Conservation (phyloP, 352 stramenopile genomes). For the Pythium coloratum region DNA sequence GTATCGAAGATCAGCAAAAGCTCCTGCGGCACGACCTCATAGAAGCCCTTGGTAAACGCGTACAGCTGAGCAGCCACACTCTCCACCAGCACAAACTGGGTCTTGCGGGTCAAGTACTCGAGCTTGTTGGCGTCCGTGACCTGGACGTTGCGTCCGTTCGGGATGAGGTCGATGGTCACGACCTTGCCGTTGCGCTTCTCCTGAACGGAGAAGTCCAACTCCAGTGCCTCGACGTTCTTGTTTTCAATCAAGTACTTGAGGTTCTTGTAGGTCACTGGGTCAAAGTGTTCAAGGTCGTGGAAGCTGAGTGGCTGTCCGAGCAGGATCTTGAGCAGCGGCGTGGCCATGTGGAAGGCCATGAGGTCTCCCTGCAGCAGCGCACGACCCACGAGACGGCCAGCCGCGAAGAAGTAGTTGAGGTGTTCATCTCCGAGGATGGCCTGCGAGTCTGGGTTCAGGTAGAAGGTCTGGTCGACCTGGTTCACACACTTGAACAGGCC, state of each 20-base stretch:
- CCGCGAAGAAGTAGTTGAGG: conserved; percentile 24
- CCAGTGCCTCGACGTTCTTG: conserved; percentile 25
- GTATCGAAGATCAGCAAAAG: conserved; percentile 96
- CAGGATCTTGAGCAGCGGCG: conserved; percentile 94
- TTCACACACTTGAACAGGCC: conserved; percentile 31
- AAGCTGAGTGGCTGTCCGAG: conserved; percentile 89
- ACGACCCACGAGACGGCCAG: conserved; percentile 26
- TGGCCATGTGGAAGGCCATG: conserved; percentile 84
- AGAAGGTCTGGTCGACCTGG: conserved; percentile 27
- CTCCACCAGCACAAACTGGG: conserved; percentile 58
- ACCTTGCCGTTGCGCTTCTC: conserved; percentile 33
- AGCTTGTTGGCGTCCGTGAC: conserved; percentile 95
- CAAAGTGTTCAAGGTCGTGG: conserved; percentile 79
- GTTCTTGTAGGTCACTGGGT: conserved; percentile 32
- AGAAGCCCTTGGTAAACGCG: conserved; percentile 89
- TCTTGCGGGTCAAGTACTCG: conserved; percentile 89
- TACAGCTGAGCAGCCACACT: conserved; percentile 57
- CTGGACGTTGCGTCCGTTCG: conserved; percentile 43
- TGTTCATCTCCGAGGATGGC: conserved; percentile 30
- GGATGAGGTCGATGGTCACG: conserved; percentile 47
- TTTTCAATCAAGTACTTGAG: conserved; percentile 32
- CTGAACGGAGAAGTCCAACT: conserved; percentile 58
- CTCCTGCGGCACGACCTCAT: conserved; percentile 94
- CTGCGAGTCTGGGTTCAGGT: conserved; percentile 29
- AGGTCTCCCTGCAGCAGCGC: conserved; percentile 72